phyloP scores from a whole-genome alignment of 129 eudicot species.

The Lactuca saligna region DNA sequence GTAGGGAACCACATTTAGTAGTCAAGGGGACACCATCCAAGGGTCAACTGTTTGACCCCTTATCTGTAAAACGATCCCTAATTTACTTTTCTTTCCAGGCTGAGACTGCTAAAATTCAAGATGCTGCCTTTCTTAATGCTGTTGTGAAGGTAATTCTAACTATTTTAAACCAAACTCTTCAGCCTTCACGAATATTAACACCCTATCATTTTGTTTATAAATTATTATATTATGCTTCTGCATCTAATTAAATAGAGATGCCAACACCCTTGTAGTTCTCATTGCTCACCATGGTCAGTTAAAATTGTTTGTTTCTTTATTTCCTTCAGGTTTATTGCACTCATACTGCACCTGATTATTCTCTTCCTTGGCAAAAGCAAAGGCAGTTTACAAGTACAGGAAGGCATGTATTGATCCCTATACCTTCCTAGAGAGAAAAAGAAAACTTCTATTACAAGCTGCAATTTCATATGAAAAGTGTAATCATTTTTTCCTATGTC shows the following conservation, averaged over 20 bases:
- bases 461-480: no score
- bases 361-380: conserved; percentile 99
- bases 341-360: conserved; percentile 92
- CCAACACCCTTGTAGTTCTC: conserved; percentile 12
- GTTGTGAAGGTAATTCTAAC: conserved; percentile 75
- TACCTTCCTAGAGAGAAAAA: conserved; percentile 14
- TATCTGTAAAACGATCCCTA: conserved; percentile 1
- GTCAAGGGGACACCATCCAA: conserved; percentile 17
- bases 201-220: conserved; percentile 10
- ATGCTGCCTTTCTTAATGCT: conserved; percentile 81
- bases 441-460: background rate
- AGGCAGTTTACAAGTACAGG: conserved; percentile 94
- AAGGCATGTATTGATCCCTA: conserved; percentile 55
- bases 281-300: conserved; percentile 2
- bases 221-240: conserved; percentile 1
- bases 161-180: conserved; percentile 12
- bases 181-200: background rate
- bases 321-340: conserved; percentile 78
- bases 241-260: conserved; percentile 1
- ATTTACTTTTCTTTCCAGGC: conserved; percentile 47
- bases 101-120: conserved; percentile 62
- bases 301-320: conserved; percentile 9
- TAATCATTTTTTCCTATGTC: conserved; percentile 13
- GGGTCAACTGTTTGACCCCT: conserved; percentile 2
- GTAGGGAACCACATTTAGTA: conserved; percentile 14